Percentiles rank a stretch among this genome's conserved stretches.
phyloP scores from a whole-genome alignment of 23 red algal species.

The Gracilaria gracilis region DNA sequence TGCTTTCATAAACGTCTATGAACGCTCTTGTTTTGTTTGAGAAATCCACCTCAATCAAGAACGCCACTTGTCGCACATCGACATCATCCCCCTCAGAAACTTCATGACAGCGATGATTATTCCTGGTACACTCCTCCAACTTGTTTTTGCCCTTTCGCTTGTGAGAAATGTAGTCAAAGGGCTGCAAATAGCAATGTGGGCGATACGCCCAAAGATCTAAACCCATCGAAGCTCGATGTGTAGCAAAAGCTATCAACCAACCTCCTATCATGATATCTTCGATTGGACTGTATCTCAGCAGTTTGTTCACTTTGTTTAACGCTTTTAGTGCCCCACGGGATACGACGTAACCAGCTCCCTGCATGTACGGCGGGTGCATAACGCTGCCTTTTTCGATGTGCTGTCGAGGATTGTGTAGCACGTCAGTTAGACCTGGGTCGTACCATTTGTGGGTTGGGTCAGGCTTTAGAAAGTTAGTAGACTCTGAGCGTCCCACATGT shows the following conservation, averaged over 20 bases:
- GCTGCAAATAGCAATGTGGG: neutral
- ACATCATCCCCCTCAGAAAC: neutral
- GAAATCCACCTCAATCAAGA: neutral
- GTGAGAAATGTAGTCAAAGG: neutral
- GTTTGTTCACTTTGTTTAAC: neutral
- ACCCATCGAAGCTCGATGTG: neutral
- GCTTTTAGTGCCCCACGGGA: neutral
- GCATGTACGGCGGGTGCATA: constrained; percentile 22
- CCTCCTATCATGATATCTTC: constrained; percentile 20
- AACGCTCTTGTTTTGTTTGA: neutral
- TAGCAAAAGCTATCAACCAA: neutral
- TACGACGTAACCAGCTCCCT: constrained; percentile 13
- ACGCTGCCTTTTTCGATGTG: neutral
- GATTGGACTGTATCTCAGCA: constrained; percentile 25
- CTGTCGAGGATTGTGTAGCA: constrained; percentile 17
- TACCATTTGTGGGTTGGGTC: constrained; percentile 25
- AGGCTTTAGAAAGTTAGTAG: neutral
- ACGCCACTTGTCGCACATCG: constrained; percentile 12
- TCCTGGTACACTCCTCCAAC: neutral
- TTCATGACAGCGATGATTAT: neutral
- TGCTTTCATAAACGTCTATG: constrained; percentile 23
- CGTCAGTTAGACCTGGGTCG: constrained; percentile 7
- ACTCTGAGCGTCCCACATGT: constrained; percentile 1
- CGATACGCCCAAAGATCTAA: constrained; percentile 1
- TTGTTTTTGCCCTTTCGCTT: neutral